Evolutionary conservation across 202 grass and related monocot species (phyloP), one percentile per base, ranked within the genome.

Genomic region (Sporobolus alterniflorus): DNA sequence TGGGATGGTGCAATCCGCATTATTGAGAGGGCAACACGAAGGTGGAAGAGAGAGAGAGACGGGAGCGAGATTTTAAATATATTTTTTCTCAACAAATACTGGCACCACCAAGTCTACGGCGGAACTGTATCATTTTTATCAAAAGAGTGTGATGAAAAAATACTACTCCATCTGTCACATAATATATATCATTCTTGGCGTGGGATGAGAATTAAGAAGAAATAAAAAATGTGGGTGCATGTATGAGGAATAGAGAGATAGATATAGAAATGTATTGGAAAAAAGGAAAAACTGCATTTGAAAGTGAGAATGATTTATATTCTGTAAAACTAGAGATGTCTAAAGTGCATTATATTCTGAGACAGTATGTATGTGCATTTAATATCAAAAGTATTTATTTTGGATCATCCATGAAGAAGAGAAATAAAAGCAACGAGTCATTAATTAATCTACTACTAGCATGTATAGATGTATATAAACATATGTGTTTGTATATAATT

Each of bases 1-100:
- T 91, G 91, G 84, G 91, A 81, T 70, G 94, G 89, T 94, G 91
- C 94, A 90, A 94, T 97, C 86, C 83, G 84, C 89, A 97, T 97
- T 97, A 97, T 92, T 86, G 94, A 86, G 83, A 86, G 52, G 74
- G 56, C 84, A n/a, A n/a, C n/a, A n/a, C n/a, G n/a, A n/a, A n/a
- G n/a, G 90, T 77, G 93, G 75, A 48, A 64, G 47, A 85, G 80
- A 83, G 83, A 89, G 76, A 86, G 77, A 73, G 22, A 30, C 28
- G 15, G 55, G 39, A 74, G 39, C 50, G 89, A 80, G 43, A 41
- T 50, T 82, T 79, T 26, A 24, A 26, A 7, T 30, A 36, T 51
- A 69, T 84, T 48, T 74, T 63, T 70, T 76, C 1, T 13, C 1
- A 44, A 44, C 2, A 44, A 42, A 77, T 43, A 82, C 81, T 57